Evolutionary conservation across 2,329 filamentous ascomycete genomes (phyloP), one percentile per base, ranked within the genome.

Genomic region (Elsinoe batatas): DNA sequence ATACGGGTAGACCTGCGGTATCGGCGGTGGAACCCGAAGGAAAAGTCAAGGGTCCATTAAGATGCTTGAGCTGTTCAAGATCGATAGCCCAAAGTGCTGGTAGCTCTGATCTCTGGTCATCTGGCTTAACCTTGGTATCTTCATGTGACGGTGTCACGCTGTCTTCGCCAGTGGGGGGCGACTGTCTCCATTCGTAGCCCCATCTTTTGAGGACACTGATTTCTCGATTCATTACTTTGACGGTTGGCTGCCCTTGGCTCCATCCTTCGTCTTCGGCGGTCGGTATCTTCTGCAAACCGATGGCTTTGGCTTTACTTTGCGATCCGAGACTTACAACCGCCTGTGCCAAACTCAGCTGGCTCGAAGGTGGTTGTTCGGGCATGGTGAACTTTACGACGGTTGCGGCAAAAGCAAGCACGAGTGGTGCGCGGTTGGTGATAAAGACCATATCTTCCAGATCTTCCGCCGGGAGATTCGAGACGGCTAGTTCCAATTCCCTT

Each of bases 291-390:
- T 87, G 82, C 17, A 95, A 73, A 0, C 89, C 89, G 30, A 95
- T 71, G 59, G 79, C 85, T 26, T 84, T 77, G 8, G 89, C 89
- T 69, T 91, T 91, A 35, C 80, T 82, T 60, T 83, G 80, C 58
- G 86, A 89, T 65, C 91, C 93, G 26, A 83, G 82, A 65, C 87
- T 91, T 13, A 94, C 87, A 1, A 93, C 83, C 0, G 87, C 88
- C 68, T 95, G 89, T 0, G 84, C 87, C 17, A 95, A 73, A 65
- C 88, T 94, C 17, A 95, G 72, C 46, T 88, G 78, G 66, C 88
- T 91, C n/a, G 87, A 93, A 2, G 84, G 76, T 2, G 89, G 89
- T 66, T 95, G 90, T 61, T 87, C 84, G 0, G 89, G 87, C 84
- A 91, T 91, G 0, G 88, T 94, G 65, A 85, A 83, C 44, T 86